Percentiles rank a stretch among this genome's conserved stretches.
These are phyloP conservation scores for Lepidium campestre DNA, from an alignment of 441 rosid genomes.

Conservation along the genomic window DNA sequence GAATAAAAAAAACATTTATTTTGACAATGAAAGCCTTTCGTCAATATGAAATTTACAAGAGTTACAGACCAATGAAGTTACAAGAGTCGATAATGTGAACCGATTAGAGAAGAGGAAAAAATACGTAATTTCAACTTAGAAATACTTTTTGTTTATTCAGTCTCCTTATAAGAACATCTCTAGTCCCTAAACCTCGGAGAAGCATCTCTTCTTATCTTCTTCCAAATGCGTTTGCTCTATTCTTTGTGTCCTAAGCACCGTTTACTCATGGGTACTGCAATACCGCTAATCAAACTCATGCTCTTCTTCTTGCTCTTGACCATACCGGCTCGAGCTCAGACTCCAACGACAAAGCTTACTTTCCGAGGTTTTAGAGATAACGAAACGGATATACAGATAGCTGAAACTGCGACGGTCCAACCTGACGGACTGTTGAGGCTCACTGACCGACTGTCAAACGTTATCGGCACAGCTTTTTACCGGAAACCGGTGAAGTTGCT, in stretches of 20 bases:
- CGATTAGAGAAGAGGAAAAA: not conserved
- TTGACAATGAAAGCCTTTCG: no score
- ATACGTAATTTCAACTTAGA: not conserved
- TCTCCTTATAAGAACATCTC: not conserved
- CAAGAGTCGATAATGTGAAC: not conserved
- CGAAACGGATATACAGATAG: not conserved
- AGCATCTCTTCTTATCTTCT: not conserved
- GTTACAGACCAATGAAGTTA: not conserved
- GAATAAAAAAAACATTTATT: not conserved
- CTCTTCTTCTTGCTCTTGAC: not conserved
- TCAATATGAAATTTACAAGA: not conserved
- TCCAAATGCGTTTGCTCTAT: not conserved
- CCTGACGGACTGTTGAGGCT: slow-evolving; percentile 41
- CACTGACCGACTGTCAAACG: slow-evolving; percentile 27
- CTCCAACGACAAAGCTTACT: slow-evolving; percentile 23
- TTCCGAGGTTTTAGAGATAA: slow-evolving; percentile 44
- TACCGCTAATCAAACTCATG: not conserved
- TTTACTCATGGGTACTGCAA: slow-evolving; percentile 18
- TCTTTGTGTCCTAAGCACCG: not conserved
- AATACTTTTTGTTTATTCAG: not conserved
- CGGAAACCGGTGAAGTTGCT: slow-evolving; percentile 26
- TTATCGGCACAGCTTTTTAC: slow-evolving; percentile 54
- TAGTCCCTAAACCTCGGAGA: not conserved
- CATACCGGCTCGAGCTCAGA: not conserved
- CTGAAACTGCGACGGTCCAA: slow-evolving; percentile 25